Base-by-base conservation (phyloP, 805 yeast genomes). In the Debaryomyces hansenii region DNA sequence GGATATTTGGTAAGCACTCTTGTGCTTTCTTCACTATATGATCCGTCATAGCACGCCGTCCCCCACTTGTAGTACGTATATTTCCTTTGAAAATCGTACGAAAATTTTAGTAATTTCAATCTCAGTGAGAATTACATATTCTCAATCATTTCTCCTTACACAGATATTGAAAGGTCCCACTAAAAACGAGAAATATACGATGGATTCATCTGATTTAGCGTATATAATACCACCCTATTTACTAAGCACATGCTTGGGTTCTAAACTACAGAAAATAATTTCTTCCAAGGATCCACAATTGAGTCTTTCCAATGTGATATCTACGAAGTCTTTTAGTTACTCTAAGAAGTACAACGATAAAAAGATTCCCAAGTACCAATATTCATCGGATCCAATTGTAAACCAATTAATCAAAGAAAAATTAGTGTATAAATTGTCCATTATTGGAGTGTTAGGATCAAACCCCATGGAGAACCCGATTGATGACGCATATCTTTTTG, bases 1-100 rank as follows among this genome's bases (percentile, higher is more conserved):
- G 80, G 5, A 84, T 69, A 36, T 76, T 70, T 1, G 78, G 75
- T 18, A 85, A 59, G 18, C 73, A 65, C 0, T 53, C 36, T 40
- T 73, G 66, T 0, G 82, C 83, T 29, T 56, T 62, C 2, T 58
- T 65, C 5, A 85, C 48, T 1, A 84, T 67, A 21, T 66, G 71
- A 15, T 75, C 76, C 8, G 90, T 83, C 90, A 85, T 84, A 14
- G 14, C 16, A 20, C 28, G 20, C 3, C 28, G 20, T n/a, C 36
- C 9, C 35, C 12, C 11, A 12, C n/a, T 14, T 5, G 27, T 32
- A 18, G 37, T 12, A 4, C 11, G 27, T 24, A 7, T 24, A 9
- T 9, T 24, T 24, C 27, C 5, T 5, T 24, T 24, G 27, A 24
- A 24, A 24, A 24, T 24, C 10, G 27, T 24, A 24, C 27, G 27